Evolutionary conservation across 106 monocot genomes (phyloP).

Genomic region (Allium fistulosum): DNA sequence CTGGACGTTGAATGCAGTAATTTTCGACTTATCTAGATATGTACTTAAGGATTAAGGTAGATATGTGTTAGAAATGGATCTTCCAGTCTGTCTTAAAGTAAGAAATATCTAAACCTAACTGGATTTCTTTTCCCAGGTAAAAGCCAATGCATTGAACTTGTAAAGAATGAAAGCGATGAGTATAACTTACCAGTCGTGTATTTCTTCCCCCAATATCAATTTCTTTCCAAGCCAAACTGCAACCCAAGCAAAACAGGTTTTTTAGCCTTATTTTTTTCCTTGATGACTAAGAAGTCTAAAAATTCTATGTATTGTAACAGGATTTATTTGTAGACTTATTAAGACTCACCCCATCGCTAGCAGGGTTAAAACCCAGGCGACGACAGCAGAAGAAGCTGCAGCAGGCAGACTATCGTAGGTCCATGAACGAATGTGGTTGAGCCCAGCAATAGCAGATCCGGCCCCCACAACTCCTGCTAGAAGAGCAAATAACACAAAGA

Average conservation of each 20-base stretch:
- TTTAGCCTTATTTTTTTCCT: not conserved
- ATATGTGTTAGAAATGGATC: not conserved
- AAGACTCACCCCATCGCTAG: conserved; percentile 44
- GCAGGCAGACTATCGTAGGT: conserved; percentile 26
- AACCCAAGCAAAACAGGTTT: not conserved
- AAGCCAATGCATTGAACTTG: not conserved
- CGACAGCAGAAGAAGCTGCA: conserved; percentile 29
- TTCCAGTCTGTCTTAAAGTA: not conserved
- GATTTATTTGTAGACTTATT: not conserved
- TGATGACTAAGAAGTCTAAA: not conserved
- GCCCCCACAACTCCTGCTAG: conserved; percentile 47
- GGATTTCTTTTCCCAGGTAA: not conserved
- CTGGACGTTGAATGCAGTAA: too few species aligned
- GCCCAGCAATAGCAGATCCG: conserved; percentile 45
- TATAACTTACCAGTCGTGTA: conserved; percentile 31
- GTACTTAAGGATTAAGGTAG: too few species aligned
- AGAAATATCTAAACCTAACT: not conserved
- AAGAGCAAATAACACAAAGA: conserved; percentile 42
- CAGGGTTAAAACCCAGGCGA: conserved; percentile 52
- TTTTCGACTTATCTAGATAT: too few species aligned
- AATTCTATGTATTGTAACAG: not conserved
- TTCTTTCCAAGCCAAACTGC: conserved; percentile 65
- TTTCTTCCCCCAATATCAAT: conserved; percentile 44
- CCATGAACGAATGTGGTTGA: conserved; percentile 35
- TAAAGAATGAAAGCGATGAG: not conserved